A percentile compares a stretch with the other conserved stretches of the same genome.
Evolutionary conservation across 139 green algal genomes (phyloP).

Genomic region (Axilococcus clingmanii): DNA sequence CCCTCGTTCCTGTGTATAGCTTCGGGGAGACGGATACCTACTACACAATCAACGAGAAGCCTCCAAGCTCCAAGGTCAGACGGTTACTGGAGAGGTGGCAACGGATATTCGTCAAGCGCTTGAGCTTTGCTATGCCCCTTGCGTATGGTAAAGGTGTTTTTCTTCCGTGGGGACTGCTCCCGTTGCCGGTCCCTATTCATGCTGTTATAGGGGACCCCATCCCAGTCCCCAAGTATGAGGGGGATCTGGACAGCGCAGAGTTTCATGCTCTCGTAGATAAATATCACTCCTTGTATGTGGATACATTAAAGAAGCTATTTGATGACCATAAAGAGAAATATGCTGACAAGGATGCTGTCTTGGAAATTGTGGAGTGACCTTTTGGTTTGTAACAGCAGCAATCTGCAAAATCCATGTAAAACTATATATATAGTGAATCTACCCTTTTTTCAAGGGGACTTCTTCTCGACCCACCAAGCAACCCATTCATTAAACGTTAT

Average conservation of each 20-base stretch:
- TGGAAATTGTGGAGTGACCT: conserved; percentile 9
- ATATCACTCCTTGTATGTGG: conserved; percentile 21
- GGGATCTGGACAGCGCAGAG: neutral
- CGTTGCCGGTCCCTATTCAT: conserved; percentile 25
- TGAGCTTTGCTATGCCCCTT: conserved; percentile 37
- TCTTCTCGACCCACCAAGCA: conserved; percentile 15
- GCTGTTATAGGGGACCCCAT: conserved; percentile 41
- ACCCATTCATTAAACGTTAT: conserved; percentile 25
- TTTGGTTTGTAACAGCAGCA: too few relatives aligned
- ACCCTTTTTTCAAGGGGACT: too few relatives aligned
- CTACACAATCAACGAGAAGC: conserved; percentile 15
- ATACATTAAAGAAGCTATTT: conserved; percentile 24
- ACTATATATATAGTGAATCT: too few relatives aligned
- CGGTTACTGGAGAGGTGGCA: too few relatives aligned
- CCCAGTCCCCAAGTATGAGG: conserved; percentile 13
- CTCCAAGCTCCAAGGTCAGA: neutral
- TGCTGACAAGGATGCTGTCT: conserved; percentile 8
- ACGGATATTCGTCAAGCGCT: neutral
- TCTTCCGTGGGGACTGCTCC: conserved; percentile 34
- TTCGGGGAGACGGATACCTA: conserved; percentile 26
- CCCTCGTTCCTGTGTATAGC: conserved; percentile 19
- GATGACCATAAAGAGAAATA: conserved; percentile 20
- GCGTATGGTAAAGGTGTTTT: conserved; percentile 39
- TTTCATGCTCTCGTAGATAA: conserved; percentile 22
- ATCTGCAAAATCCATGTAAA: too few relatives aligned